Evolutionary conservation across 1,284 basidiomycete genomes (phyloP), one percentile per base, ranked within the genome.

Genomic region (Cystobasidium sp.): DNA sequence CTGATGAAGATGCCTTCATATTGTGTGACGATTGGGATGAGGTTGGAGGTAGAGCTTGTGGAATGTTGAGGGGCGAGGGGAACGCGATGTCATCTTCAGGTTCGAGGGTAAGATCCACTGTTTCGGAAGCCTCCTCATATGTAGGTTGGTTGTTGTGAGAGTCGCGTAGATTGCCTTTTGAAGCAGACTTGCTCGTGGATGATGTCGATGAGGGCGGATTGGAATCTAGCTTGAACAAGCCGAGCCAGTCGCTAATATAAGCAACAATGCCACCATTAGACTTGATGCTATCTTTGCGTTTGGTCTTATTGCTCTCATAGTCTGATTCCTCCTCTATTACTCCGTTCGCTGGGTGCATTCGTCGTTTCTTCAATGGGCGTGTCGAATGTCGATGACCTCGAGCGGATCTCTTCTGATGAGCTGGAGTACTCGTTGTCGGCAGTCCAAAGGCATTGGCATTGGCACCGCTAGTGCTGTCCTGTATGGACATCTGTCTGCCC

Each of bases 81-180:
- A 47, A 63, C 6, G 47, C 22, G 22, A 63, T 20, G 12, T 63
- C 61, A 43, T 63, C 61, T 7, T 63, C 61, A n/a, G 61, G 61
- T 24, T 63, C 61, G 61, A 14, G 61, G 9, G 61, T 47, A 41
- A 63, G 44, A 63, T 63, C 61, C 16, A 24, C 39, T n/a, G 18
- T 22, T 5, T 41, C 22, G 8, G 56, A 18, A n/a, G 39, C 20
- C 14, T 41, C 61, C 8, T 47, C 18, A 6, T 47, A 41, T 4
- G 61, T 37, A 8, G 18, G 9, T 37, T 49, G 6, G 16, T 4
- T 2, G 6, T 47, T 3, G 22, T 22, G 20, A 31, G 31, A 31
- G 20, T 61, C 59, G 61, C 44, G 61, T 63, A 24, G 24, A 44
- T 44, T 18, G n/a, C 16, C 14, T 56, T 9, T 56, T 20, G 14